Percentiles rank a stretch among this genome's conserved stretches.
These are phyloP conservation scores for Backusella macrospora DNA, from an alignment of 192 early-diverging fungal genomes.

Conservation along the genomic window DNA sequence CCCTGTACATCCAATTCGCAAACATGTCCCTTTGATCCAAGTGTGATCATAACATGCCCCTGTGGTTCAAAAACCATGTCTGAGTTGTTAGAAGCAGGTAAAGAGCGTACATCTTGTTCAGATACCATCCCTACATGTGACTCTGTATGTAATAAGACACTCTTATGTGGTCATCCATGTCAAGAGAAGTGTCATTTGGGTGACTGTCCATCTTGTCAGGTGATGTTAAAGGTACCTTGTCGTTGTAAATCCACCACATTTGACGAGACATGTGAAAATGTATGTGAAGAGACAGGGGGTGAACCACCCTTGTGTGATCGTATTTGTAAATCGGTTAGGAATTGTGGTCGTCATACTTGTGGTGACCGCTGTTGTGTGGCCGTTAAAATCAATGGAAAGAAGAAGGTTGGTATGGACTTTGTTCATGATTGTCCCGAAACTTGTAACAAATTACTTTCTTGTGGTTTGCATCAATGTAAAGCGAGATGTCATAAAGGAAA, in stretches of 20 bases:
- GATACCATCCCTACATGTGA: conserved; percentile 67
- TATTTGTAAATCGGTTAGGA: conserved; percentile 60
- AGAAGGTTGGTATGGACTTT: conserved; percentile 18
- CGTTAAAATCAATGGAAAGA: conserved; percentile 35
- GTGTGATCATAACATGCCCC: conserved; percentile 50
- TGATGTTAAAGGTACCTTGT: conserved; percentile 55
- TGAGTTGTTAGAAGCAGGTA: conserved; percentile 37
- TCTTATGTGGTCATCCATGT: conserved; percentile 68
- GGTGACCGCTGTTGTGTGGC: conserved; percentile 65
- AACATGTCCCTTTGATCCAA: conserved; percentile 58
- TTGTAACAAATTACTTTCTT: conserved; percentile 77
- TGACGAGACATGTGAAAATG: conserved; percentile 48
- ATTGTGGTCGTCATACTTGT: conserved; percentile 78
- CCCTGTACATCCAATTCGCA: conserved; percentile 41
- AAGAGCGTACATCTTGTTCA: conserved; percentile 44
- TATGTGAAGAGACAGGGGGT: conserved; percentile 42
- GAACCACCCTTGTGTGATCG: conserved; percentile 61
- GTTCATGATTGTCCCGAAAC: conserved; percentile 65
- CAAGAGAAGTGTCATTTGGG: conserved; percentile 62
- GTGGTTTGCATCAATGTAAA: conserved; percentile 80
- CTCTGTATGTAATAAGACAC: conserved; percentile 56
- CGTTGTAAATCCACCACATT: conserved; percentile 61
- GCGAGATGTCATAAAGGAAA: conserved; percentile 76
- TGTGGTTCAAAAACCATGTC: conserved; percentile 43
- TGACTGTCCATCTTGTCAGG: conserved; percentile 63